Evolutionary conservation across 1,284 basidiomycete genomes (phyloP), one percentile per base, ranked within the genome.

Genomic region (Austroboletus rostrupii): DNA sequence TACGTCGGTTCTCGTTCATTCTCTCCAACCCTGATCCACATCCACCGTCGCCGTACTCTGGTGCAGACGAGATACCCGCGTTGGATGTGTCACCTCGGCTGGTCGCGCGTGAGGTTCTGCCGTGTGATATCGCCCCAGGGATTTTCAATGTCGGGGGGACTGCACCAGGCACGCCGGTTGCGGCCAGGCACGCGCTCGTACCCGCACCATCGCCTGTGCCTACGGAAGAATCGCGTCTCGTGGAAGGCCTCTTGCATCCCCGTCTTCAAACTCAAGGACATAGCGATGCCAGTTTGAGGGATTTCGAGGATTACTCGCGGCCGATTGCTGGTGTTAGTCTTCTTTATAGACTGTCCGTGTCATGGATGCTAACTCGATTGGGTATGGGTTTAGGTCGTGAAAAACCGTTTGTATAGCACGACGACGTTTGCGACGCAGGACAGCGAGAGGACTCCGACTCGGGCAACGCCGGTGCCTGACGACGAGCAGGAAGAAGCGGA

Each of bases 261-360:
- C 59, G 63, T 5, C 52, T 69, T 36, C 56, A 46, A 28, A 54
- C 50, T 0, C 67, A 66, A 13, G 70, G 69, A 45, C 49, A 47
- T 47, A 74, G 73, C 39, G 58, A 62, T 14, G 61, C 67, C 19
- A 75, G 74, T 53, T 59, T 75, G 52, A 57, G 66, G 48, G 73
- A 75, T 53, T 72, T 75, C 45, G 66, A 72, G 54, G 73, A 75
- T 46, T 75, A 75, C 48, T 73, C 73, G 10, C 61, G 73, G 44
- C 73, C 73, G 2, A 74, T 75, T 21, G 69, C 66, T 32, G 73
- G 69, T 37, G 73, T 74, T 16, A 63, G 73, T 48, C 23, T 1
- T 16, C 16, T 36, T 36, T 43, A 14, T 47, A 8, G 7, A 38
- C 11, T 17, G 45, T 26, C 38, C 29, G 26, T n/a, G 3, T 2